Conservation (phyloP, 345 rosid species). For the Rubroshorea leprosula region DNA sequence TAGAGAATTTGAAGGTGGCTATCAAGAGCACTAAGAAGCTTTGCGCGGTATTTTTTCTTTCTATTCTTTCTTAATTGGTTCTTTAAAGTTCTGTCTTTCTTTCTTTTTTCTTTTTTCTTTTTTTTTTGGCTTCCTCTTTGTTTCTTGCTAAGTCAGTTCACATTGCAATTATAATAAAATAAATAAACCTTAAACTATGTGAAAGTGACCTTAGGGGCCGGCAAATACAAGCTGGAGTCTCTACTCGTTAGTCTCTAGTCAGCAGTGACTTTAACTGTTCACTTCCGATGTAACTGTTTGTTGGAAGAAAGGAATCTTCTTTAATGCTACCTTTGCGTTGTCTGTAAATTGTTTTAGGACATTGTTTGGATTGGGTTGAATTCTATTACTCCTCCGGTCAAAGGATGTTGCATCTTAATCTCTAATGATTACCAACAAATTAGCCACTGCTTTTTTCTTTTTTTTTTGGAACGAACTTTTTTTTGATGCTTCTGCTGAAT, state of each 20-base stretch:
- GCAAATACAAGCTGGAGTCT: no score
- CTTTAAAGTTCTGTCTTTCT: neutral
- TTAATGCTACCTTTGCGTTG: no score
- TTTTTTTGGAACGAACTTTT: neutral
- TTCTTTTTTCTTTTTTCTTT: conserved; percentile 6
- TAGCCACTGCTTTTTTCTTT: neutral
- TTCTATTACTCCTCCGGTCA: neutral
- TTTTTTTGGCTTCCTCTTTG: neutral
- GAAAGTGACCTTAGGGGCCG: no score
- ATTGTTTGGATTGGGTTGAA: neutral
- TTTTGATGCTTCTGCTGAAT: neutral
- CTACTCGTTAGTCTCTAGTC: no score
- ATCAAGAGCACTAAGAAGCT: conserved; percentile 80
- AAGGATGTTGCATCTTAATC: neutral
- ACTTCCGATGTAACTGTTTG: no score
- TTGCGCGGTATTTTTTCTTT: conserved; percentile 60
- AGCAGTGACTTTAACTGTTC: no score
- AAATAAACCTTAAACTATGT: no score
- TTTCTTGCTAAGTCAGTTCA: neutral
- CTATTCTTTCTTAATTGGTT: conserved; percentile 15
- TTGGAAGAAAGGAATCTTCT: no score
- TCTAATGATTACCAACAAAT: neutral
- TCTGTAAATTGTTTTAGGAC: no score
- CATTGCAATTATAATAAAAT: no score
- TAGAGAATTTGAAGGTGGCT: conserved; percentile 73